These are phyloP conservation scores for Insectozyma bohioensis DNA, from an alignment of 1,139 yeast species.

Conservation along the genomic window DNA sequence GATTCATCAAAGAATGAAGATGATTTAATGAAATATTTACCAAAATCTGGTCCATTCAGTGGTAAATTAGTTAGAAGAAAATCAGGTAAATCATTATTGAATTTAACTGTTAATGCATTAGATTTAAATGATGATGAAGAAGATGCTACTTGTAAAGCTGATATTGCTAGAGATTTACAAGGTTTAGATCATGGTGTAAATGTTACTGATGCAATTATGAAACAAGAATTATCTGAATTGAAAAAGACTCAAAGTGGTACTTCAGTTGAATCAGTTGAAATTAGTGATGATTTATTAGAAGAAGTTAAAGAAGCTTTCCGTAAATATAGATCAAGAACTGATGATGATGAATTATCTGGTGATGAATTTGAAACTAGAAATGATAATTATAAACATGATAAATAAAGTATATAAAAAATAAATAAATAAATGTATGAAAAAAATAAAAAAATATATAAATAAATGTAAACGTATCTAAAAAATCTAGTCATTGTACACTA, in stretches of 20 bases:
- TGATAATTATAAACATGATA: not conserved
- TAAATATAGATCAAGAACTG: conserved; percentile 39
- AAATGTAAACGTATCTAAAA: too few relatives aligned
- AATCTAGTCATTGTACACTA: too few relatives aligned
- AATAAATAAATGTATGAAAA: too few relatives aligned
- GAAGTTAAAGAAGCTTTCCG: conserved; percentile 57
- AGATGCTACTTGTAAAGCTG: conserved; percentile 19
- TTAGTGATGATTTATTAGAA: conserved; percentile 38
- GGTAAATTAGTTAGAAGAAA: conserved; percentile 61
- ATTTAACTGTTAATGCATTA: conserved; percentile 63
- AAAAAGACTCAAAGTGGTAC: conserved; percentile 35
- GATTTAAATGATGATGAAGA: conserved; percentile 66
- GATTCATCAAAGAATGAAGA: conserved; percentile 32
- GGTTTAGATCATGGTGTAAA: conserved; percentile 20
- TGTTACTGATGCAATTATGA: conserved; percentile 19
- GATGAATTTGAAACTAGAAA: conserved; percentile 60
- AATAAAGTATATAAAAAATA: too few relatives aligned
- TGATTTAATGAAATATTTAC: conserved; percentile 33
- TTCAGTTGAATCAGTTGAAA: conserved; percentile 28
- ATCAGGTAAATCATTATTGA: conserved; percentile 68
- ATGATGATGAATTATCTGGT: conserved; percentile 43
- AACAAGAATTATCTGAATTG: conserved; percentile 26
- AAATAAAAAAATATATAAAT: too few relatives aligned
- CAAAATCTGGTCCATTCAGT: conserved; percentile 54
- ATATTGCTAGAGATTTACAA: conserved; percentile 17